Conservation (phyloP, 2,329 filamentous ascomycete species). For the Ophiostoma sp. region DNA sequence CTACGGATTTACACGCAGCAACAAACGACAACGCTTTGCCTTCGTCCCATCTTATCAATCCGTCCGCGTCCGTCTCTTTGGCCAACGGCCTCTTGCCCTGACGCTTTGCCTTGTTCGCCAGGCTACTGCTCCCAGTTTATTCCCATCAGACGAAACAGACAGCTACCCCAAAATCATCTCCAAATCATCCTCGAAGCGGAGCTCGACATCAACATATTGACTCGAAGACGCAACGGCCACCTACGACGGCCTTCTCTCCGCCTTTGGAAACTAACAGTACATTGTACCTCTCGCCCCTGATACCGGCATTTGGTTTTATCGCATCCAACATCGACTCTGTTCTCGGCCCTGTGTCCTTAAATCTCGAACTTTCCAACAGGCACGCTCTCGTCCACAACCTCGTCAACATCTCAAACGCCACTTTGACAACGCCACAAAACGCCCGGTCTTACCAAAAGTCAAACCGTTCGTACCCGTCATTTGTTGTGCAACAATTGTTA, state of each 20-base stretch:
- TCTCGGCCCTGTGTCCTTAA: neutral
- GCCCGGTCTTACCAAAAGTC: neutral
- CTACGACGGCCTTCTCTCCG: neutral
- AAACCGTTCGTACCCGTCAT: neutral
- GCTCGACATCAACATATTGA: neutral
- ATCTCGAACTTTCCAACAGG: neutral
- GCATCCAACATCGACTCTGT: neutral
- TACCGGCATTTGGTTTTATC: neutral
- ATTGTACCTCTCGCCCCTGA: neutral
- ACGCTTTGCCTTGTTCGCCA: neutral
- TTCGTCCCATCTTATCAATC: neutral
- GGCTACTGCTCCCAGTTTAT: conserved; percentile 10
- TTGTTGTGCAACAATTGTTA: neutral
- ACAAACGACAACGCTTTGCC: neutral
- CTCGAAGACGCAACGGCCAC: neutral
- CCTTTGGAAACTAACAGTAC: neutral
- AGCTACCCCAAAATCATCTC: conserved; percentile 14
- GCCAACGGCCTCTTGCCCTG: neutral
- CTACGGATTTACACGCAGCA: neutral
- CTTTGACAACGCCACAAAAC: neutral
- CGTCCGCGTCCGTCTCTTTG: neutral
- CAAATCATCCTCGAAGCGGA: conserved; percentile 4
- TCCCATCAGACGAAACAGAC: neutral
- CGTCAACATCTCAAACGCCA: neutral
- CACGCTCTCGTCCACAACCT: neutral